Base-by-base conservation (phyloP, 352 stramenopile genomes). In the Pythium aquatile region DNA sequence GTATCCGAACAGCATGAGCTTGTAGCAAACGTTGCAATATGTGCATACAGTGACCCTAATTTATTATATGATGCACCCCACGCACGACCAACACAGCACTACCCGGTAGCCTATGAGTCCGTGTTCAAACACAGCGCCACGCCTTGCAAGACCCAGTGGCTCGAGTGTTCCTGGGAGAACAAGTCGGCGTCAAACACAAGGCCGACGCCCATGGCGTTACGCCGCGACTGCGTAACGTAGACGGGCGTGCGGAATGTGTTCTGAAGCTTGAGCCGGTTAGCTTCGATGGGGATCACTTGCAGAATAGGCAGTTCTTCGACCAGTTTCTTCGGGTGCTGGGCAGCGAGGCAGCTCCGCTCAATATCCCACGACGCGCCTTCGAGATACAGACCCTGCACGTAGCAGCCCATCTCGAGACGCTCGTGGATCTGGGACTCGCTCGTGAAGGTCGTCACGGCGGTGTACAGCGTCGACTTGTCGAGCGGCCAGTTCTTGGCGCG, bases 141-240 rank as follows among this genome's bases (percentile, higher is more conserved):
- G 29, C 96, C 95, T 73, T 98, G 96, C 24, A 98, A 76, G 3
- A 98, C 90, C 93, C 94, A 98, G 68, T 98, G 90, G 49, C 83
- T 97, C 10, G 81, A 69, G 67, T 98, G 96, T 60, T 98, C 90
- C 11, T 87, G 79, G 14, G 91, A 96, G 44, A 87, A 88, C 1
- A 98, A 69, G 64, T 98, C 90, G 13, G 94, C 96, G 68, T 98
- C 88, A 68, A 98, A 98, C 16, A 98, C 94, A 20, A 98, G 76
- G 0, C 96, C 96, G 24, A 98, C 91, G 28, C 96, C 96, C 94
- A 98, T 98, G 39, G 96, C 95, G 58, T 98, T 98, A 11, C 90
- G 81, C 16, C 96, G 79, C 26, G 79, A 88, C 74, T 98, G 94
- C 14, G 95, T 98, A 28, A 98, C 94, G 72, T 98, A 98, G 54